These are phyloP conservation scores for Candida tallmaniae DNA, from an alignment of 805 yeast genomes.

Conservation along the genomic window DNA sequence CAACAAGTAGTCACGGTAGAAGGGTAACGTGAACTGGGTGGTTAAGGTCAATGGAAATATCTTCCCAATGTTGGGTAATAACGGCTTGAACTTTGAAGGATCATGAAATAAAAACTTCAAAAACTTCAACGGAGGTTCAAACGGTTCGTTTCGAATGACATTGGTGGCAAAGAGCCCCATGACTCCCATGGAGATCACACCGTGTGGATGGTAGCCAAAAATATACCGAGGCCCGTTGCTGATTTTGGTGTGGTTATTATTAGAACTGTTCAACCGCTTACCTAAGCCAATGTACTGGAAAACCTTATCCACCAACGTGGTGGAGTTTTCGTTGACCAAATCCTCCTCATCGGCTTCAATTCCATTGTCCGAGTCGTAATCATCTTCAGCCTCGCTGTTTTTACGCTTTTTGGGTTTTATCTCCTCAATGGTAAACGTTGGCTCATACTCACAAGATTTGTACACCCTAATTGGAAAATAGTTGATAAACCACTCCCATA, in stretches of 20 bases:
- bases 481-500: constrained; percentile 70
- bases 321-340: constrained; percentile 32
- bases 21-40: constrained; percentile 79
- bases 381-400: constrained; percentile 15
- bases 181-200: constrained; percentile 88
- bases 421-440: constrained; percentile 53
- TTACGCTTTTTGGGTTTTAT: too few species aligned
- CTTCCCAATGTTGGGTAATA: constrained; percentile 80
- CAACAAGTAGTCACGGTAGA: constrained; percentile 80
- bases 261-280: constrained; percentile 29
- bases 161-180: constrained; percentile 76
- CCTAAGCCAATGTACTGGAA: constrained; percentile 34
- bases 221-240: constrained; percentile 71
- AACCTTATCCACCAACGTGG: constrained; percentile 31
- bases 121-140: constrained; percentile 28
- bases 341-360: constrained; percentile 46
- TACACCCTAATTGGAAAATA: constrained; percentile 79
- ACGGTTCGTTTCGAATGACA: constrained; percentile 40
- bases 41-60: constrained; percentile 73
- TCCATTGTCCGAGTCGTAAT: constrained; percentile 19
- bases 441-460: constrained; percentile 64
- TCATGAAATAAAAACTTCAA: constrained; percentile 45
- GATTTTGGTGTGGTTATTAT: constrained; percentile 19
- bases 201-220: constrained; percentile 96
- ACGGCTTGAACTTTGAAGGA: constrained; percentile 61